Evolutionary conservation across 1,139 yeast species (phyloP), one percentile per base, ranked within the genome.

Genomic region (Hyphopichia pseudoburtonii): DNA sequence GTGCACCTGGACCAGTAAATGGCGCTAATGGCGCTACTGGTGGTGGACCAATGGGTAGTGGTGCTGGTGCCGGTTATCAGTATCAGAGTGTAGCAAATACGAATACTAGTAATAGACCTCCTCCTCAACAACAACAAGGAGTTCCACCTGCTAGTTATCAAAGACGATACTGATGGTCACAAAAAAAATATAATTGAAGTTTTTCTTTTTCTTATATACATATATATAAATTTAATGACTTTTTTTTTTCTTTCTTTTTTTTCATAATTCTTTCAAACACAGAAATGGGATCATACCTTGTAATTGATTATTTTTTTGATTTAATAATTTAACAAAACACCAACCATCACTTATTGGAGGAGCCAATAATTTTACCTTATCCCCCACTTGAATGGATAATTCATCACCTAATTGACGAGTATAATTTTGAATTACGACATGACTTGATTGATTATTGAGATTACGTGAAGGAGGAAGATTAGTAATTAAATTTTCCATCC

Each of bases 261-360:
- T n/a, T n/a, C 15, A 3, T 25, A 25, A 5, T 32, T 46, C 48
- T 38, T 45, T 50, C 28, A 68, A 46, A 42, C 73, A 68, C 35
- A 57, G 45, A 32, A 50, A 51, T 0, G 75, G 75, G 2, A 65
- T 64, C 50, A 68, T 57, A 1, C 76, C 75, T 17, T 47, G 45
- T 12, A 41, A 44, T 3, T 35, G 41, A 30, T 28, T 34, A 32
- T 25, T 19, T 16, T 14, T 35, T 24, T 35, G 32, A 12, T 38
- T 29, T 15, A 40, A 38, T 24, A 47, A 22, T 32, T 41, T 51
- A 9, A 66, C 60, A 21, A 54, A 51, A 41, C 72, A 66, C 76
- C 76, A 70, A 2, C 71, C 73, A 39, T 69, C 75, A 10, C 61
- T 46, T n/a, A n/a, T n/a, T 42, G 60, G 65, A n/a, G 49, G 51